A percentile compares a stretch with the other conserved stretches of the same genome.
phyloP scores from a whole-genome alignment of 805 yeast genomes.

The Priceomyces medius region DNA sequence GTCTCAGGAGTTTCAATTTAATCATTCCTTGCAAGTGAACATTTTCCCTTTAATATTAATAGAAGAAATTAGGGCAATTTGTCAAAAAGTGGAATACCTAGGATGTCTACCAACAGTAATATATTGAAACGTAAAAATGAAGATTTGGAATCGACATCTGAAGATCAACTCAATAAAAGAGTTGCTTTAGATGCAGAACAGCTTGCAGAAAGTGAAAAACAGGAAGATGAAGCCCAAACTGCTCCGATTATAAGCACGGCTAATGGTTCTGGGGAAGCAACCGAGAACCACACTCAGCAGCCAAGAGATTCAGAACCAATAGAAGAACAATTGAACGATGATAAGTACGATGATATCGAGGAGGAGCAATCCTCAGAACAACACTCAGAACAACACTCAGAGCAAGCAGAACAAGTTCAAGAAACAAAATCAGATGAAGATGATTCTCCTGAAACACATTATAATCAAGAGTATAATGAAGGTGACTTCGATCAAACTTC shows the following conservation, averaged over 20 bases:
- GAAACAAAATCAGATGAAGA: not conserved
- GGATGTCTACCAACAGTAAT: conserved; percentile 17
- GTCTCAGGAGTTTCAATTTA: not conserved
- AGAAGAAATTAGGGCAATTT: not conserved
- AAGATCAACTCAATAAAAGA: conserved; percentile 58
- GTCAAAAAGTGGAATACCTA: not conserved
- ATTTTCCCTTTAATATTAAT: not conserved
- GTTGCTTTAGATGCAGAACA: conserved; percentile 70
- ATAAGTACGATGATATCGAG: conserved; percentile 1
- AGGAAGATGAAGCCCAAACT: conserved; percentile 42
- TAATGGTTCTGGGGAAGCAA: conserved; percentile 6
- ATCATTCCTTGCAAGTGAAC: not conserved
- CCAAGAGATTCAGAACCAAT: conserved; percentile 1
- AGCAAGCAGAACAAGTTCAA: not conserved
- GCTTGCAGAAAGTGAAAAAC: conserved; percentile 41
- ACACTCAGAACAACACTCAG: conserved; percentile 3
- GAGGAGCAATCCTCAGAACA: conserved; percentile 1
- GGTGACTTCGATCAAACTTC: conserved; percentile 10
- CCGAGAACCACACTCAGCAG: conserved; percentile 6
- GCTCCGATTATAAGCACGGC: conserved; percentile 32
- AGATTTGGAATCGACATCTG: conserved; percentile 42
- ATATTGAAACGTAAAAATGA: conserved; percentile 70
- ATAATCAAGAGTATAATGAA: conserved; percentile 1
- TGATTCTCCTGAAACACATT: not conserved
- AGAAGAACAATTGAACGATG: not conserved